Conservation (phyloP, 768 basidiomycete genomes). For the Candolleomyces efflorescens region DNA sequence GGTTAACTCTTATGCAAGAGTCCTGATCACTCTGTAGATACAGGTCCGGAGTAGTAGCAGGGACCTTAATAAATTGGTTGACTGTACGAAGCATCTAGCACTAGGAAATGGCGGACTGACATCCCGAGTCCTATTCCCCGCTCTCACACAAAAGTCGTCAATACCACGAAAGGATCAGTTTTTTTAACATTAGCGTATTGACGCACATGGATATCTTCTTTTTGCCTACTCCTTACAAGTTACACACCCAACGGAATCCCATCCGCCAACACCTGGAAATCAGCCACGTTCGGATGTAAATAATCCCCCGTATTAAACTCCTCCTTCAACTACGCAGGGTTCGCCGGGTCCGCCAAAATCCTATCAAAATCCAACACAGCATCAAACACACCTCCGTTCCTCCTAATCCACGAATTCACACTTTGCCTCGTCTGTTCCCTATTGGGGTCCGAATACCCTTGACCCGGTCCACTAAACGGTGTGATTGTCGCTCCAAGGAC, state of each 20-base stretch:
- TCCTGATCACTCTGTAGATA: too few species aligned
- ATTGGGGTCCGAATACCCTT: slow-evolving; percentile 34
- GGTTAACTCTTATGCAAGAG: too few species aligned
- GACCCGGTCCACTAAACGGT: slow-evolving; percentile 37
- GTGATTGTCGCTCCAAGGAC: slow-evolving; percentile 50
- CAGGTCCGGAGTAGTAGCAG: too few species aligned
- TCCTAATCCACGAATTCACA: slow-evolving; percentile 40
- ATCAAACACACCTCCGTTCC: slow-evolving; percentile 36
- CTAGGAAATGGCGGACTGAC: too few species aligned
- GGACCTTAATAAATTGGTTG: too few species aligned
- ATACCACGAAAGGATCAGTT: too few species aligned
- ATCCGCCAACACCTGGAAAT: slow-evolving; percentile 38
- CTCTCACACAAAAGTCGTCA: too few species aligned
- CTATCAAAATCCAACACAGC: slow-evolving; percentile 45
- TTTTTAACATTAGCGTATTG: too few species aligned
- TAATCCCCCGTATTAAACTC: slow-evolving; percentile 41
- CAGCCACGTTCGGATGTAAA: slow-evolving; percentile 44
- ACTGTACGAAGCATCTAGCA: too few species aligned
- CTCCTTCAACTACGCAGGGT: slow-evolving; percentile 31
- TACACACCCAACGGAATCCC: slow-evolving; percentile 36
- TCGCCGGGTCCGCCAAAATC: slow-evolving; percentile 32
- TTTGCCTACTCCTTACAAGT: too few species aligned
- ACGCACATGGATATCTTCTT: too few species aligned
- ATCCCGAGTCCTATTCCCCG: too few species aligned
- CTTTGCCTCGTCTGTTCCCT: slow-evolving; percentile 38